Evolutionary conservation across 2,329 filamentous ascomycete species (phyloP).

Genomic region (Fusarium miscanthi): DNA sequence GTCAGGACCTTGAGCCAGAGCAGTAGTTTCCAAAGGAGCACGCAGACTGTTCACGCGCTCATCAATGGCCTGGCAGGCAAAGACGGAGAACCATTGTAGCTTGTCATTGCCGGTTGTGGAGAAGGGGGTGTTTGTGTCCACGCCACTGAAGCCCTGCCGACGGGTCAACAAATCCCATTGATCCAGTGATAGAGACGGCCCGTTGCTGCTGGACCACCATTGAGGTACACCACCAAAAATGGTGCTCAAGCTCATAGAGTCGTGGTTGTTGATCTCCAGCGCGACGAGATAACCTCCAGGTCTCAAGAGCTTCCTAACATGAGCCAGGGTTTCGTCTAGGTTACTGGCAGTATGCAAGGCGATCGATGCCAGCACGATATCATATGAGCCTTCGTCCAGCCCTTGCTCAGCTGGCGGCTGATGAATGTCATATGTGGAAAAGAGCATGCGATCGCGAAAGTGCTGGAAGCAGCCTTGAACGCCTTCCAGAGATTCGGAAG

Average conservation of each 20-base stretch:
- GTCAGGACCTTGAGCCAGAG: neutral
- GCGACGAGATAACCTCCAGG: neutral
- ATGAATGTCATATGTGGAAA: neutral
- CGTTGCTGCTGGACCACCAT: constrained; percentile 2
- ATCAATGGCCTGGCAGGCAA: neutral
- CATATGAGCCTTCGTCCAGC: neutral
- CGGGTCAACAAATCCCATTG: neutral
- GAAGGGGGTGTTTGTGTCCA: neutral
- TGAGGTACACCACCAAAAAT: constrained; percentile 5
- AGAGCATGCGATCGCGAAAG: neutral
- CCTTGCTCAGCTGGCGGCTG: neutral
- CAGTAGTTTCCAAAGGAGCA: neutral
- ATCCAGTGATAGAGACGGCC: neutral
- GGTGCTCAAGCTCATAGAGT: neutral
- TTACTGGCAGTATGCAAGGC: neutral
- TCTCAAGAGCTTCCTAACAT: neutral
- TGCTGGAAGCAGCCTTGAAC: neutral
- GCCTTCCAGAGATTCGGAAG: constrained; percentile 1
- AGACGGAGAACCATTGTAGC: neutral
- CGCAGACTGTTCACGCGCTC: neutral
- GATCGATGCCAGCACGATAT: constrained; percentile 1
- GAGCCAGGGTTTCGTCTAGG: neutral
- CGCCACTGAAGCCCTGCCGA: neutral
- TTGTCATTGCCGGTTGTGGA: neutral
- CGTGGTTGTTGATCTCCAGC: neutral